Evolutionary conservation across 208 protist genomes (phyloP), one percentile per base, ranked within the genome.

Genomic region (Trypanosoma platydactyli): DNA sequence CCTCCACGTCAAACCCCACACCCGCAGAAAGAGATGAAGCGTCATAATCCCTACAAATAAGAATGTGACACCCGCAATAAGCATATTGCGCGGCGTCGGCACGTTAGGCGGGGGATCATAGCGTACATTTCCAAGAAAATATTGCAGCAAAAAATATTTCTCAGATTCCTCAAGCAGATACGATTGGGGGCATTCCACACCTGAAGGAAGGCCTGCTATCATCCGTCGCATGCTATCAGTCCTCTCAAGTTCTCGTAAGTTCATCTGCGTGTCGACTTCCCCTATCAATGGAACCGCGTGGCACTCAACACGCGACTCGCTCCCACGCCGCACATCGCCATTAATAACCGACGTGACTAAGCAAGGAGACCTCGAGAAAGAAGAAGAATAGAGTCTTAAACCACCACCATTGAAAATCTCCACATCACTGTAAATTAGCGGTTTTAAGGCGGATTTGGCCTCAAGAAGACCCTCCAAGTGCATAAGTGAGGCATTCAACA

Each of bases 111-210:
- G 22, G 40, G 71, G 60, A 64, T 71, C 53, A 63, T 69, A 57
- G 49, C 57, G 55, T 76, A 42, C 20, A 68, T 64, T 67, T 74
- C 69, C 71, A 59, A 84, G 49, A 71, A 79, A 11, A 69, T 27
- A 25, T 51, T 64, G 50, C 69, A 75, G 9, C 16, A 84, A 63
- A 7, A 70, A 66, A 6, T 68, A 68, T 46, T 59, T 67, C 56
- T 64, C 38, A 40, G 80, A 71, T 29, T 77, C 73, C 42, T 81
- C 73, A 35, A 69, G 60, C 49, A 89, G 48, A 51, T 82, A 69
- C 22, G 78, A 71, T 12, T 58, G 65, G 5, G 79, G 71, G 48
- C 83, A 89, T 41, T 70, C 22, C 51, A 85, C 80, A 57, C 75
- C 66, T 18, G 61, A 63, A 7, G 67, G 74, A 9, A 89, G 63